phyloP scores from a whole-genome alignment of 75 land plant genomes.

The Sequoiadendron giganteum region DNA sequence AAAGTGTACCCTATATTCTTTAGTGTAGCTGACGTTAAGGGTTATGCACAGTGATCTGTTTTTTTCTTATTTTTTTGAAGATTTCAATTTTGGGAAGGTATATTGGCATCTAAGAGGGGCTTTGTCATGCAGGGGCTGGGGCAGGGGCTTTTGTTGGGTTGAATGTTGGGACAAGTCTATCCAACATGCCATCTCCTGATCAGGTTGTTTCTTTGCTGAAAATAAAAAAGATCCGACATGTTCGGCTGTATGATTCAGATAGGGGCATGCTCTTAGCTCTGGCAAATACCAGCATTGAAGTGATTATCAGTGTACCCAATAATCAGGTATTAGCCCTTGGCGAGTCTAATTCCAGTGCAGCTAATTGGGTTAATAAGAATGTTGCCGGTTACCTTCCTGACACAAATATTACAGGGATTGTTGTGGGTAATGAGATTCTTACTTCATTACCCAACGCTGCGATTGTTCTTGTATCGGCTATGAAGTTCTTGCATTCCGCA shows the following conservation, averaged over 20 bases:
- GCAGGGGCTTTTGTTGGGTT: constrained; percentile 79
- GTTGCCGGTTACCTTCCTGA: constrained; percentile 52
- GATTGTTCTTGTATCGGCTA: constrained; percentile 42
- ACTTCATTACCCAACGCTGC: constrained; percentile 57
- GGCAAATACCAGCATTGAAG: constrained; percentile 53
- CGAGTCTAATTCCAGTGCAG: constrained; percentile 47
- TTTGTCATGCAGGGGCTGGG: background rate
- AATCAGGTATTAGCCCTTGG: constrained; percentile 57
- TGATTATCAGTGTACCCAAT: constrained; percentile 53
- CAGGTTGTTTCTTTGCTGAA: constrained; percentile 57
- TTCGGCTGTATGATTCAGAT: constrained; percentile 67
- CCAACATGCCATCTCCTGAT: constrained; percentile 52
- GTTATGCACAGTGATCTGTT: background rate
- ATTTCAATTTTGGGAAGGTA: background rate
- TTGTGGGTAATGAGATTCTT: constrained; percentile 71
- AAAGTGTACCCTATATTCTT: background rate
- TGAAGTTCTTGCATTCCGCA: constrained; percentile 66
- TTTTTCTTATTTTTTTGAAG: background rate
- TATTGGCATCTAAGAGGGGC: background rate
- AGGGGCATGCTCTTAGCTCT: constrained; percentile 58
- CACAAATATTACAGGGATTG: constrained; percentile 73
- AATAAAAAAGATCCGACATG: constrained; percentile 47
- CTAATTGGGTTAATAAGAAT: constrained; percentile 62
- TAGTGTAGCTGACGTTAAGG: background rate
- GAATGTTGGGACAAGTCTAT: constrained; percentile 58